Percentiles rank a stretch among this genome's conserved stretches.
phyloP scores from a whole-genome alignment of 1,139 yeast species.

The Geotrichum siamense region DNA sequence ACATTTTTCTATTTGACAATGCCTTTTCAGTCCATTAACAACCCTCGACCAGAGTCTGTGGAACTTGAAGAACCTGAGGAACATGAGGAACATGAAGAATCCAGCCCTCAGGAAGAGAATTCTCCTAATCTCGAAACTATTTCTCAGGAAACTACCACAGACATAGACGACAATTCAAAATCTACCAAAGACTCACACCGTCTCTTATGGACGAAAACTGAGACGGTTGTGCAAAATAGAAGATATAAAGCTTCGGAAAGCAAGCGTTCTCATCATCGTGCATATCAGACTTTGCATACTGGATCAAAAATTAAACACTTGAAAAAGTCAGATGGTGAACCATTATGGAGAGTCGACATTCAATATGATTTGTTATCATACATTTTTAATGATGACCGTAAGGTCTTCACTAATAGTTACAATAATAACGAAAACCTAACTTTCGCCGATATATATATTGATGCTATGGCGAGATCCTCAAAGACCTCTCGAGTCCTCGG shows the following conservation, averaged over 20 bases:
- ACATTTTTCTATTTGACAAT: constrained; percentile 2
- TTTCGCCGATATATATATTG: constrained; percentile 77
- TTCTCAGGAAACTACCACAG: background rate
- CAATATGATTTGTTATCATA: constrained; percentile 70
- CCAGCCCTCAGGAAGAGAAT: too few relatives aligned
- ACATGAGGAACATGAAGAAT: background rate
- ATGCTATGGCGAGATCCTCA: constrained; percentile 74
- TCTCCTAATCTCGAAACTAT: background rate
- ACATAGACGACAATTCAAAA: constrained; percentile 1
- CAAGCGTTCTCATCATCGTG: constrained; percentile 39
- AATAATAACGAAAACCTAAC: constrained; percentile 39
- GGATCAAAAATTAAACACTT: constrained; percentile 54
- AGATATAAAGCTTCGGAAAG: too few relatives aligned
- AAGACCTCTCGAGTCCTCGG: constrained; percentile 78
- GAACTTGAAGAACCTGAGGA: constrained; percentile 5
- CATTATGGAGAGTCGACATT: constrained; percentile 81
- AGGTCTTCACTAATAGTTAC: constrained; percentile 62
- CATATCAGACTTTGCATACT: constrained; percentile 28
- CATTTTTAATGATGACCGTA: constrained; percentile 54
- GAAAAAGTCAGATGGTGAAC: constrained; percentile 88
- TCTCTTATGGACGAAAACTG: constrained; percentile 34
- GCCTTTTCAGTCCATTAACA: constrained; percentile 16
- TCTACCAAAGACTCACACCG: constrained; percentile 3
- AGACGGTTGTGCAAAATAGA: too few relatives aligned
- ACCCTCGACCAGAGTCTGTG: constrained; percentile 4